Percentiles rank a stretch among this genome's conserved stretches.
These are phyloP conservation scores for Diaporthe vaccinii DNA, from an alignment of 2,329 filamentous ascomycete genomes.

Conservation along the genomic window DNA sequence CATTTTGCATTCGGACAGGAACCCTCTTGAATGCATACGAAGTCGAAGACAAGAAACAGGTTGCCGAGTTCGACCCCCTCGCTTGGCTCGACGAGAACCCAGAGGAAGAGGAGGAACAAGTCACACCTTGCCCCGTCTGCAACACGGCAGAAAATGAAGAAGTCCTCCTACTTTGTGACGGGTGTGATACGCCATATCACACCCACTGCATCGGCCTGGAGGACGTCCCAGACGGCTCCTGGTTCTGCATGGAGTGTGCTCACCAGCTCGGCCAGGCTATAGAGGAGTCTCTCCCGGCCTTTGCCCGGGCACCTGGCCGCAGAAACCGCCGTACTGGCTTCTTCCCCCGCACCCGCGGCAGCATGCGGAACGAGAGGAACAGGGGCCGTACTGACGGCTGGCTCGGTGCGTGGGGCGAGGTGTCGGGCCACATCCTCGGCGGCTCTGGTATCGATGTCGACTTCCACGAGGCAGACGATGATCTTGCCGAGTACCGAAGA, in stretches of 20 bases:
- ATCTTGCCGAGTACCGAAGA: constrained; percentile 65
- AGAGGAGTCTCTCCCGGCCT: constrained; percentile 48
- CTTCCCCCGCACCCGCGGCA: constrained; percentile 69
- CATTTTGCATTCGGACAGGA: constrained; percentile 56
- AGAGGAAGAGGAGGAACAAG: constrained; percentile 77
- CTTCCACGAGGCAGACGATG: constrained; percentile 84
- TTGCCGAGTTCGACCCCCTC: constrained; percentile 88
- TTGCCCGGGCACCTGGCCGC: constrained; percentile 45
- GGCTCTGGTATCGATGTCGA: constrained; percentile 83
- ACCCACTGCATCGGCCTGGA: constrained; percentile 91
- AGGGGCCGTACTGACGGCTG: constrained; percentile 84
- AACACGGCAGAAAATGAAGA: constrained; percentile 85
- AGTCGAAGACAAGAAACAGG: constrained; percentile 88
- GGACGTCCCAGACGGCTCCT: constrained; percentile 79
- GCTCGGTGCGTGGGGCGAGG: constrained; percentile 86
- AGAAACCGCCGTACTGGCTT: constrained; percentile 51
- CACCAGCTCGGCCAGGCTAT: constrained; percentile 61
- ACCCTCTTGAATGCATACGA: constrained; percentile 69
- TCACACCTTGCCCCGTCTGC: constrained; percentile 87
- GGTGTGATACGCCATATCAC: constrained; percentile 90
- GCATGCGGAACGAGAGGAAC: constrained; percentile 67
- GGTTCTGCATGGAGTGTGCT: constrained; percentile 91
- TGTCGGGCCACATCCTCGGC: constrained; percentile 74
- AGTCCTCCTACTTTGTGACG: constrained; percentile 89
- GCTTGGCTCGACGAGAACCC: constrained; percentile 79